Conservation (phyloP, 2,329 filamentous ascomycete species). For the Fusarium marasasianum region DNA sequence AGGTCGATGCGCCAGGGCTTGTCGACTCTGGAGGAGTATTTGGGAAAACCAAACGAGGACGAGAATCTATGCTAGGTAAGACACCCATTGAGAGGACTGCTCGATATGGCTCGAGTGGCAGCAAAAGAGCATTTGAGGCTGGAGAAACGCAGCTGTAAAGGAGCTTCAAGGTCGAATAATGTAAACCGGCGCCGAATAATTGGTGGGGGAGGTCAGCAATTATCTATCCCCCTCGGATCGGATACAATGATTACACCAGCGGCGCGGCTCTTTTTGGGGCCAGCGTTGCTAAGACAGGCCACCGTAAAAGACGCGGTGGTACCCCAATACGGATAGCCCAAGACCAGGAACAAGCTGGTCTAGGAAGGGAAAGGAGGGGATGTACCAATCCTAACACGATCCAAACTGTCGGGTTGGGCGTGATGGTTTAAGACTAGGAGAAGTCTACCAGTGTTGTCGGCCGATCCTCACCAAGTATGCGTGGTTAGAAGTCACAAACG, state of each 20-base stretch:
- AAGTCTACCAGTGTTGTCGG: conserved; percentile 31
- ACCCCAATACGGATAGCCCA: conserved; percentile 42
- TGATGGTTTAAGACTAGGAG: conserved; percentile 29
- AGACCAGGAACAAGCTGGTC: conserved; percentile 42
- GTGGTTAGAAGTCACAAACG: conserved; percentile 11
- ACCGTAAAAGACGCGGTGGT: conserved; percentile 40
- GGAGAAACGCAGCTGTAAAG: conserved; percentile 19
- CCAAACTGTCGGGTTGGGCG: conserved; percentile 43
- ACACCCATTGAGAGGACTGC: conserved; percentile 63
- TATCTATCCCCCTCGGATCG: conserved; percentile 41
- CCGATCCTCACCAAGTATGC: conserved; percentile 20
- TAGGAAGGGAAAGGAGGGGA: conserved; percentile 36
- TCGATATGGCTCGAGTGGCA: conserved; percentile 42
- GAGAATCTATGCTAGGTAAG: conserved; percentile 60
- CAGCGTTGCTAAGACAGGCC: conserved; percentile 40
- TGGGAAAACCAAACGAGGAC: conserved; percentile 60
- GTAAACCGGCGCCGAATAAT: conserved; percentile 18
- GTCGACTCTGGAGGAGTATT: conserved; percentile 65
- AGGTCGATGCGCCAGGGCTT: conserved; percentile 61
- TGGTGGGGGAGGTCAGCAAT: conserved; percentile 37
- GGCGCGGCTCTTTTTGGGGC: conserved; percentile 36
- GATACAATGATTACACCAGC: conserved; percentile 43
- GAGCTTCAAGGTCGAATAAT: conserved; percentile 30
- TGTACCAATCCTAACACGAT: conserved; percentile 46
- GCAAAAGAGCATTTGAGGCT: conserved; percentile 37